These are phyloP conservation scores for Spirogloea muscicola DNA, from an alignment of 139 green algal species.

Conservation along the genomic window DNA sequence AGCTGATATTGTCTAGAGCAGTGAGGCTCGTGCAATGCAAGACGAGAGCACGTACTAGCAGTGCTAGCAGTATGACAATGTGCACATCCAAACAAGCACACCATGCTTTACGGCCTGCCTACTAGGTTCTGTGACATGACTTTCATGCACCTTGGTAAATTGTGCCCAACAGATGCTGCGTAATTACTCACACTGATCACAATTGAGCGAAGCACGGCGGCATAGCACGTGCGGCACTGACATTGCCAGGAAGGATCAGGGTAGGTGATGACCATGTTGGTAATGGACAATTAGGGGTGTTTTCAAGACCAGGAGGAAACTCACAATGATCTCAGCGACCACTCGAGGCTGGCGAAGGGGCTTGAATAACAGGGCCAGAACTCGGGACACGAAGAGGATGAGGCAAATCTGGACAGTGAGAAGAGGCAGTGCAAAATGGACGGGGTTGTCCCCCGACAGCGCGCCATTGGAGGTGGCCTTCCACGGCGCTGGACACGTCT, in stretches of 20 bases:
- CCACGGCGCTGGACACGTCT: too few species aligned
- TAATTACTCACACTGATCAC: not conserved
- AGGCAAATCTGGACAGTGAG: conserved; percentile 40
- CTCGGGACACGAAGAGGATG: conserved; percentile 26
- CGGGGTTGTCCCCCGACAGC: conserved; percentile 11
- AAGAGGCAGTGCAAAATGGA: conserved; percentile 28
- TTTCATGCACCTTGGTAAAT: too few species aligned
- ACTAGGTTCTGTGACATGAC: too few species aligned
- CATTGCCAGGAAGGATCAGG: not conserved
- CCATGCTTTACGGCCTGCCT: too few species aligned
- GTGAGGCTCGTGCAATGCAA: too few species aligned
- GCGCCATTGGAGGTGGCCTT: conserved; percentile 31
- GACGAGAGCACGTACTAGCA: too few species aligned
- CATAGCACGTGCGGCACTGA: not conserved
- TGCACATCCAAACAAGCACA: too few species aligned
- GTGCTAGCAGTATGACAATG: too few species aligned
- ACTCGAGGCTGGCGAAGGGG: conserved; percentile 32
- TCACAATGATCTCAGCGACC: conserved; percentile 31
- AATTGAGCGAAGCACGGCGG: not conserved
- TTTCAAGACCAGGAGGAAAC: not conserved
- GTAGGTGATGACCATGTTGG: not conserved
- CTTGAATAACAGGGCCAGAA: conserved; percentile 27
- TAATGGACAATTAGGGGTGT: not conserved
- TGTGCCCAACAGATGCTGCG: not conserved
- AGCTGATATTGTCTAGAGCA: too few species aligned